Percentiles rank a stretch among this genome's conserved stretches.
phyloP scores from a whole-genome alignment of 306 rosid genomes.

The Gleditsia sinensis region DNA sequence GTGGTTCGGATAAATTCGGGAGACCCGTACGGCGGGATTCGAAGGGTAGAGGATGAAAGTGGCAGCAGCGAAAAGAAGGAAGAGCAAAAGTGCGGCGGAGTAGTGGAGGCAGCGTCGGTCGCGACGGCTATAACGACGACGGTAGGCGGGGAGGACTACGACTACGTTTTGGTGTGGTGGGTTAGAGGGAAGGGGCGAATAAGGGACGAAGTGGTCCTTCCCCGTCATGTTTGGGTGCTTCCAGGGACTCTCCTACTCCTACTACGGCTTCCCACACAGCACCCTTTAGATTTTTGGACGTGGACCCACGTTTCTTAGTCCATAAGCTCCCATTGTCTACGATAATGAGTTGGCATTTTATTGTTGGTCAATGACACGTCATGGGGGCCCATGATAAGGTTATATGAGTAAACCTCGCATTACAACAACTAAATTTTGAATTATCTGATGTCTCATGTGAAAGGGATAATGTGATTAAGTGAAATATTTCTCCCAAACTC shows the following conservation, averaged over 20 bases:
- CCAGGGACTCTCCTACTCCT: not conserved
- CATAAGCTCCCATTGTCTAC: not conserved
- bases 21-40: constrained; percentile 62
- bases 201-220: constrained; percentile 44
- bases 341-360: not conserved
- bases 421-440: not conserved
- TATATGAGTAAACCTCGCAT: not conserved
- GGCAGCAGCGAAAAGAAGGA: constrained; percentile 50
- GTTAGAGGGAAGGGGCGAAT: constrained; percentile 56
- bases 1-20: constrained; percentile 57
- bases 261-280: not conserved
- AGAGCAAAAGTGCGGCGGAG: constrained; percentile 33
- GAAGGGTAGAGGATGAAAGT: constrained; percentile 65
- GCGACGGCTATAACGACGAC: constrained; percentile 7
- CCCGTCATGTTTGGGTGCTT: constrained; percentile 24
- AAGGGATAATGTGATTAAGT: not conserved
- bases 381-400: not conserved
- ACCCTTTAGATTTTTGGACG: not conserved
- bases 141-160: constrained; percentile 60
- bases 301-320: too few relatives aligned
- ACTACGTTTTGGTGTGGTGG: constrained; percentile 54
- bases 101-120: constrained; percentile 24
- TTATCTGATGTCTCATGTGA: too few relatives aligned
- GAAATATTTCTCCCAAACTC: too few relatives aligned
- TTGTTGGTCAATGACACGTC: not conserved